These are phyloP conservation scores for Musa balbisiana DNA, from an alignment of 202 grass and related monocot species.

Conservation along the genomic window DNA sequence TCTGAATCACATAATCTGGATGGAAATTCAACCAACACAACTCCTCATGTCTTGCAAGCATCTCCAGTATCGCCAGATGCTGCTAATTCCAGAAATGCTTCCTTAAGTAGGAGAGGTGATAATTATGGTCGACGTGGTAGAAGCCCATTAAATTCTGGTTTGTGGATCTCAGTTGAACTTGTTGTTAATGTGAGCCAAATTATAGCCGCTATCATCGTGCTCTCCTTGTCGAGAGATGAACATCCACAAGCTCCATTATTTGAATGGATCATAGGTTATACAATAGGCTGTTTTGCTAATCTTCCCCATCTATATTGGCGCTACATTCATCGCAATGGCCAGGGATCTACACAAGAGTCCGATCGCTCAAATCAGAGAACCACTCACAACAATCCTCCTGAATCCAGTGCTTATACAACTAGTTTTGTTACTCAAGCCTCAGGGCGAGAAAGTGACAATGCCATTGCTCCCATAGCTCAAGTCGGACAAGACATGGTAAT, in stretches of 20 bases:
- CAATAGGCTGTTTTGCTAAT: constrained; percentile 54
- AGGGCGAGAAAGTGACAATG: not conserved
- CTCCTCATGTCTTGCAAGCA: constrained; percentile 20
- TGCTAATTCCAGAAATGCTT: constrained; percentile 32
- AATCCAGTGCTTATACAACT: not conserved
- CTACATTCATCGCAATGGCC: constrained; percentile 48
- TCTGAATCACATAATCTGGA: constrained; percentile 33
- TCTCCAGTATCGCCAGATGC: constrained; percentile 19
- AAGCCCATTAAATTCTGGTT: constrained; percentile 74
- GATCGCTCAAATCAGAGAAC: not conserved
- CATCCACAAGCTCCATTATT: constrained; percentile 60
- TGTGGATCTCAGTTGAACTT: constrained; percentile 77
- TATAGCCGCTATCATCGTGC: constrained; percentile 54
- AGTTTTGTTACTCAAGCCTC: not conserved
- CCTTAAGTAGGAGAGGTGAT: constrained; percentile 36
- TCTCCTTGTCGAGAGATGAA: constrained; percentile 59
- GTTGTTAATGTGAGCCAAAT: constrained; percentile 62
- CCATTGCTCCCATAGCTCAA: not conserved
- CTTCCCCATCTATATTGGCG: constrained; percentile 86
- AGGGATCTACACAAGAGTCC: constrained; percentile 29
- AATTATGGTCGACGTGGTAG: constrained; percentile 42
- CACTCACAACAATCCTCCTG: not conserved
- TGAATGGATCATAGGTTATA: constrained; percentile 75
- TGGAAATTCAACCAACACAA: constrained; percentile 24
- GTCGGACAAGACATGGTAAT: constrained; percentile 1